These are phyloP conservation scores for Clonostachys byssicola DNA, from an alignment of 2,329 filamentous ascomycete species.

Conservation along the genomic window DNA sequence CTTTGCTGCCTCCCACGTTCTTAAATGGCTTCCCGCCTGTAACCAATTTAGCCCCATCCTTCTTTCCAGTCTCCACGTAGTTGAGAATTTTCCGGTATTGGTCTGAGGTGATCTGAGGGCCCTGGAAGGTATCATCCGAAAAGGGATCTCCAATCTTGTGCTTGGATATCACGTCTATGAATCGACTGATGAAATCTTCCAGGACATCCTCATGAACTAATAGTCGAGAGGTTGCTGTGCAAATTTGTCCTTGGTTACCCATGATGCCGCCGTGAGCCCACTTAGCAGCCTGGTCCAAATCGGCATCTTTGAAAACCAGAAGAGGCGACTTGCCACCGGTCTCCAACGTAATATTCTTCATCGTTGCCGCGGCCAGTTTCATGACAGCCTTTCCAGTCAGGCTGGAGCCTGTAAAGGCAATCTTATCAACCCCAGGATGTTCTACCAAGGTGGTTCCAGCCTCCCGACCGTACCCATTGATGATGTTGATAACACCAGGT, in stretches of 20 bases:
- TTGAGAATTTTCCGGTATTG: constrained; percentile 61
- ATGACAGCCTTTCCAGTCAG: constrained; percentile 63
- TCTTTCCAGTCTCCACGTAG: constrained; percentile 46
- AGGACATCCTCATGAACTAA: constrained; percentile 49
- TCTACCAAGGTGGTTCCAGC: constrained; percentile 61
- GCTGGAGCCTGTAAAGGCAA: constrained; percentile 70
- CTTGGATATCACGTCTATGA: constrained; percentile 45
- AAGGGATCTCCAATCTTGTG: constrained; percentile 13
- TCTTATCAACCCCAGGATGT: constrained; percentile 63
- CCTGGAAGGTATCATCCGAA: constrained; percentile 18
- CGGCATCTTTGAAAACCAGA: constrained; percentile 54
- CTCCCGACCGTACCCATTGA: constrained; percentile 62
- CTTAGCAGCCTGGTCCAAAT: constrained; percentile 60
- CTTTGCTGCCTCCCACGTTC: constrained; percentile 31
- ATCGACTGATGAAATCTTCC: constrained; percentile 53
- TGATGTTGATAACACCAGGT: constrained; percentile 66
- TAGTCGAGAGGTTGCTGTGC: constrained; percentile 50
- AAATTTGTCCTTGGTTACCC: constrained; percentile 52
- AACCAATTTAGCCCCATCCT: constrained; percentile 56
- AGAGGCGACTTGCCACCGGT: constrained; percentile 56
- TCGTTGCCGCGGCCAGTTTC: constrained; percentile 52
- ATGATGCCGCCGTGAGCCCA: constrained; percentile 26
- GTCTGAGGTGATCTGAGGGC: constrained; percentile 44
- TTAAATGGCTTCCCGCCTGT: constrained; percentile 51
- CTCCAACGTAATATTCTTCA: constrained; percentile 55